Base-by-base conservation (phyloP, 345 rosid species). In the Citrus trifoliata region DNA sequence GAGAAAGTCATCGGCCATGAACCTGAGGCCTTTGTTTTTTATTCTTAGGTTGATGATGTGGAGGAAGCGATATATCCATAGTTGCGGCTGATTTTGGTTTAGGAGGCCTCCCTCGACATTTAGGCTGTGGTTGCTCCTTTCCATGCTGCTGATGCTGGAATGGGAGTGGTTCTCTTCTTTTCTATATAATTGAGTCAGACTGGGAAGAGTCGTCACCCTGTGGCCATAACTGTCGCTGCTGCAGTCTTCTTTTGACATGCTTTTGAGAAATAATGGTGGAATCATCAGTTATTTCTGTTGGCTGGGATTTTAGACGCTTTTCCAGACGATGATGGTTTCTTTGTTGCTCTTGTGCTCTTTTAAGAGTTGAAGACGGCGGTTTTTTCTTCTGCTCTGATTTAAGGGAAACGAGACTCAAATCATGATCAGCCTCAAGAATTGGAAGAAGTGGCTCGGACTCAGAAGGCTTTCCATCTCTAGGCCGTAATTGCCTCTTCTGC, bases 311-410 rank as follows among this genome's bases (percentile, higher is more conserved):
- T 7, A 61, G 77, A 37, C 7, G 4, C 77, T 74, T 40, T 27
- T 8, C 21, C 46, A 28, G 70, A 63, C 22, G 28, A 27, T 10
- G 37, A 24, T 4, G 67, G 16, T 42, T 38, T n/a, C 61, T n/a
- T 35, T 22, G 63, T 14, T 64, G 24, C 32, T 46, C 63, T 35
- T 12, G 46, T 5, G 46, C 51, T 22, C 18, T 66, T 30, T 38
- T 53, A 48, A 6, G 18, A 32, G 6, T 19, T 48, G 71, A 55
- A 66, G 63, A 24, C 33, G 13, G 0, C 3, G 64, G 8, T 9
- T 76, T 51, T 33, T 37, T 35, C 73, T 67, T 76, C 66, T 56
- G 27, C 73, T 55, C 46, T 22, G 32, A 18, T 53, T 76, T 76
- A 62, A 22, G n/a, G 2, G 37, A 67, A 55, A 37, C 53, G 53